phyloP scores from a whole-genome alignment of 371 early-diverging fungal genomes.

The Dinochytrium kinnereticum region DNA sequence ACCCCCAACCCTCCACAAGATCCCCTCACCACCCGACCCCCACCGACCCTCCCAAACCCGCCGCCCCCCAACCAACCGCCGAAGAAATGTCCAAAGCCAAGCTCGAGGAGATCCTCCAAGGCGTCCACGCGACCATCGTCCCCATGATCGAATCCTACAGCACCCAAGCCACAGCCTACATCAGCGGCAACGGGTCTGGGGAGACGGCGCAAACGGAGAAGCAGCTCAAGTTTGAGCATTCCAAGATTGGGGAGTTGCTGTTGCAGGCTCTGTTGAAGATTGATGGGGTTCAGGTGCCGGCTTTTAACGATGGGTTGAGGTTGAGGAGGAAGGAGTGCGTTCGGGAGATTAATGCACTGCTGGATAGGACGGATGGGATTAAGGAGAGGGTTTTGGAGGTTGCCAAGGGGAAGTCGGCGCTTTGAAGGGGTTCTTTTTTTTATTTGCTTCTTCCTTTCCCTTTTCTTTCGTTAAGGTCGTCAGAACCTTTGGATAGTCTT shows the following conservation, averaged over 20 bases:
- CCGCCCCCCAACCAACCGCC: conserved; percentile 9
- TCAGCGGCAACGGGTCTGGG: not conserved
- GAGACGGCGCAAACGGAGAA: conserved; percentile 21
- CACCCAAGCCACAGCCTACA: conserved; percentile 16
- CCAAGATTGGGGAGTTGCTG: conserved; percentile 41
- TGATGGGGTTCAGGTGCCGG: conserved; percentile 41
- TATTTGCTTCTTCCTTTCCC: too few relatives aligned
- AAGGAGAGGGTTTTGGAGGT: conserved; percentile 37
- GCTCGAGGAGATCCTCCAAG: conserved; percentile 16
- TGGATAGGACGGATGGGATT: conserved; percentile 47
- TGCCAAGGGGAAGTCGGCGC: too few relatives aligned
- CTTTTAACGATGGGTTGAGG: conserved; percentile 35
- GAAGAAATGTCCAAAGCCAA: not conserved
- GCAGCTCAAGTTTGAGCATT: conserved; percentile 37
- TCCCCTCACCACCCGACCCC: not conserved
- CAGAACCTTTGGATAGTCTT: too few relatives aligned
- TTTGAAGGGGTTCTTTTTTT: too few relatives aligned
- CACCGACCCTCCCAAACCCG: conserved; percentile 4
- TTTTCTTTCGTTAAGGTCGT: too few relatives aligned
- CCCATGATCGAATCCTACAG: conserved; percentile 31
- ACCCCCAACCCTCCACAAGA: not conserved
- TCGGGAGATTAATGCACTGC: conserved; percentile 31
- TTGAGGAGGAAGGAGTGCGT: conserved; percentile 42
- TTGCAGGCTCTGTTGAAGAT: conserved; percentile 50
- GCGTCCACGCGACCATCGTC: conserved; percentile 21